A percentile compares a stretch with the other conserved stretches of the same genome.
These are phyloP conservation scores for Apiotrichum montevideense DNA, from an alignment of 1,284 basidiomycete species.

Conservation along the genomic window DNA sequence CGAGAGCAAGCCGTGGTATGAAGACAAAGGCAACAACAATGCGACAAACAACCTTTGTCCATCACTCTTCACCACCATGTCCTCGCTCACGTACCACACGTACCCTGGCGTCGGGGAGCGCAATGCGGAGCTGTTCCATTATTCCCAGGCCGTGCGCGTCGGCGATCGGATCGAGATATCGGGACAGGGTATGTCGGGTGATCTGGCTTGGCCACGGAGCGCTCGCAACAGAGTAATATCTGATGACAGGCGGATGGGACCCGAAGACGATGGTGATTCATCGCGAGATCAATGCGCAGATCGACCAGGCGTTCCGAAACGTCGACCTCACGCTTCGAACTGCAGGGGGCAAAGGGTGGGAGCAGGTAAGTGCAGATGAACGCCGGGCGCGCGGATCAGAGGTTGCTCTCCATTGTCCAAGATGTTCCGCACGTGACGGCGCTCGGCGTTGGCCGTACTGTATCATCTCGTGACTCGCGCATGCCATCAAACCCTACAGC, in stretches of 20 bases:
- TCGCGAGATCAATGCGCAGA: constrained; percentile 22
- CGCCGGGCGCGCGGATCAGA: no score
- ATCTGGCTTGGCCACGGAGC: no score
- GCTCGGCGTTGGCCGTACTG: no score
- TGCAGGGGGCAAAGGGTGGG: constrained; percentile 29
- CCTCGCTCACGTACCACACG: neutral
- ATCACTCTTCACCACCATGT: no score
- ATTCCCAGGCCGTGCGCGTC: constrained; percentile 24
- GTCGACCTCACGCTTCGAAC: constrained; percentile 22
- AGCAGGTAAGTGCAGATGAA: constrained; percentile 15
- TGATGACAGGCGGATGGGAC: constrained; percentile 24
- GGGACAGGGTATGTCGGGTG: constrained; percentile 24
- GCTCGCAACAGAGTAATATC: no score
- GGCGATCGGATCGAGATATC: constrained; percentile 26
- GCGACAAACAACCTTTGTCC: neutral
- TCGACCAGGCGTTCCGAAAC: constrained; percentile 30
- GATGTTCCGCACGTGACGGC: no score
- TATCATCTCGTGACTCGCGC: neutral
- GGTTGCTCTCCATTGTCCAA: neutral
- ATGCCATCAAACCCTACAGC: neutral
- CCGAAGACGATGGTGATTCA: constrained; percentile 12
- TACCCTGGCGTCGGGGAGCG: neutral
- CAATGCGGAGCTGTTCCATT: constrained; percentile 7
- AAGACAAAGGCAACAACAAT: neutral
- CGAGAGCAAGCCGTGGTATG: no score